Percentiles rank a stretch among this genome's conserved stretches.
These are phyloP conservation scores for Raphanus hybrid DNA, from an alignment of 441 rosid genomes.

Conservation along the genomic window DNA sequence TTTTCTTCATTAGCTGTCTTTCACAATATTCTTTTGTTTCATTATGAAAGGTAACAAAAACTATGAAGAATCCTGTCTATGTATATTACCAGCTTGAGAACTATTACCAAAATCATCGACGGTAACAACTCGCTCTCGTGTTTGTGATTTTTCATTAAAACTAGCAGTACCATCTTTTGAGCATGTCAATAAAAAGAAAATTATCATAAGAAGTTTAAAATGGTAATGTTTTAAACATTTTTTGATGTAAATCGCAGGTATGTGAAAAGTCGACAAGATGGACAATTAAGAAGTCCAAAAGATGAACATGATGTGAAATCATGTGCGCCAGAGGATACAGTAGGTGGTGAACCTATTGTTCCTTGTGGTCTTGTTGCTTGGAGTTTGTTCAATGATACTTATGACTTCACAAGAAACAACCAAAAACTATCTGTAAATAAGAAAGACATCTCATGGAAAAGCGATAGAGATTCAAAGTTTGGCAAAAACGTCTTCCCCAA, in stretches of 20 bases:
- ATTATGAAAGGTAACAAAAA: conserved; percentile 43
- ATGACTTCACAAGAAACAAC: conserved; percentile 56
- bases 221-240: too few species aligned
- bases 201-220: neutral
- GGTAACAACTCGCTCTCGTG: conserved; percentile 27
- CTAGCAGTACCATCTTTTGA: neutral
- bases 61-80: conserved; percentile 52
- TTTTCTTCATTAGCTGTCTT: neutral
- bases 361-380: conserved; percentile 98
- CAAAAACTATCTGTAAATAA: conserved; percentile 61
- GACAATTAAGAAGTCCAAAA: conserved; percentile 50
- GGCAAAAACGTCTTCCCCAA: conserved; percentile 73
- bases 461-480: conserved; percentile 84
- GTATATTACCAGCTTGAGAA: conserved; percentile 58
- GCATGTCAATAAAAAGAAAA: neutral
- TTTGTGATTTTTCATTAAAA: neutral
- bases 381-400: conserved; percentile 97
- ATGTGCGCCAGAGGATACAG: conserved; percentile 68
- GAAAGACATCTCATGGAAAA: conserved; percentile 82
- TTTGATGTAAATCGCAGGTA: conserved; percentile 47
- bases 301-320: conserved; percentile 43
- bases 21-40: conserved; percentile 8
- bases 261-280: conserved; percentile 82
- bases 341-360: conserved; percentile 53
- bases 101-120: conserved; percentile 58